A percentile compares a stretch with the other conserved stretches of the same genome.
Conservation (phyloP, 2,329 filamentous ascomycete genomes). For the Xylariaceae sp. region DNA sequence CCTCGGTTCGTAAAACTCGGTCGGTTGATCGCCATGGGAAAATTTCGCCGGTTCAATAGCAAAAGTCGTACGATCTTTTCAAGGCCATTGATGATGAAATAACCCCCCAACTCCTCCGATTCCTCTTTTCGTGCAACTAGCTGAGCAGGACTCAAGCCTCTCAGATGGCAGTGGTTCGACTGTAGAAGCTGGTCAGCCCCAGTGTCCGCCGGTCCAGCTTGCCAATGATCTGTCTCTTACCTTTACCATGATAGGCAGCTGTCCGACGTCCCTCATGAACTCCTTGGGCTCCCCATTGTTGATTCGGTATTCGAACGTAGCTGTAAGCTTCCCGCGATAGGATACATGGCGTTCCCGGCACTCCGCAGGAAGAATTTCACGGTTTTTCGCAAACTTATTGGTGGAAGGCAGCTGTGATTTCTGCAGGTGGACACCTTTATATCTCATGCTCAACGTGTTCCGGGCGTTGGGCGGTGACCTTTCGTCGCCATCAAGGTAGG, state of each 20-base stretch:
- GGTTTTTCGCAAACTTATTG: constrained; percentile 71
- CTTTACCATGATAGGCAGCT: constrained; percentile 89
- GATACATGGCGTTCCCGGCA: constrained; percentile 89
- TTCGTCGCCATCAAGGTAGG: constrained; percentile 75
- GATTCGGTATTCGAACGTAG: constrained; percentile 75
- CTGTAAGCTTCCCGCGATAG: constrained; percentile 80
- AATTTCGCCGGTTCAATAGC: constrained; percentile 84
- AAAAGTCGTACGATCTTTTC: constrained; percentile 94
- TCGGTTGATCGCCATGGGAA: constrained; percentile 87
- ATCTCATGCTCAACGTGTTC: constrained; percentile 70
- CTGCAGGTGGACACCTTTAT: constrained; percentile 75
- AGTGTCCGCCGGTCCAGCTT: no score
- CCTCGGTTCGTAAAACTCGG: constrained; percentile 86
- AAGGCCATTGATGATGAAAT: constrained; percentile 95
- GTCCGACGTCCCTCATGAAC: constrained; percentile 75
- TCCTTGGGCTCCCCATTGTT: constrained; percentile 83
- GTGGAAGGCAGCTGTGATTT: constrained; percentile 70
- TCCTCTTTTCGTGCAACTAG: constrained; percentile 88
- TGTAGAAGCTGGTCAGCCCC: no score
- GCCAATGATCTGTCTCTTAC: no score
- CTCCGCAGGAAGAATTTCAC: constrained; percentile 85
- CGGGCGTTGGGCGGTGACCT: constrained; percentile 49
- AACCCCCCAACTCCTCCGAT: constrained; percentile 90
- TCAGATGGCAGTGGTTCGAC: constrained; percentile 86
- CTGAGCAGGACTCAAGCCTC: constrained; percentile 73